A percentile compares a stretch with the other conserved stretches of the same genome.
Evolutionary conservation across 2,329 filamentous ascomycete species (phyloP).

Genomic region (Neobulgaria alba): DNA sequence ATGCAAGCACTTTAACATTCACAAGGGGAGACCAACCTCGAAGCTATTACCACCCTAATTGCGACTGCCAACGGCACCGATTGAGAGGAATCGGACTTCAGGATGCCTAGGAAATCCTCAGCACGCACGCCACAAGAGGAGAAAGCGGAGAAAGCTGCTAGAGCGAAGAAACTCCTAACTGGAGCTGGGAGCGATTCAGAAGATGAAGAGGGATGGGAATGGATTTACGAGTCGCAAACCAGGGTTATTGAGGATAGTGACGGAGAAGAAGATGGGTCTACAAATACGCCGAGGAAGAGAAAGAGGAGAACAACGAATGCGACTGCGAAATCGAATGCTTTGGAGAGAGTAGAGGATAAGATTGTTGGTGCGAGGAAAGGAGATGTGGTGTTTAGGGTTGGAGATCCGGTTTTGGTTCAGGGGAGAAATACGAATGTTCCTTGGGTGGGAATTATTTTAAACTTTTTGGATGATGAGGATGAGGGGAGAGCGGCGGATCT

Average conservation of each 20-base stretch:
- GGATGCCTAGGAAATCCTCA: conserved; percentile 24
- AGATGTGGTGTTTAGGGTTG: conserved; percentile 67
- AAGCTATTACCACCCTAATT: neutral
- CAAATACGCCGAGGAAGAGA: conserved; percentile 12
- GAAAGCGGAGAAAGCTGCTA: conserved; percentile 26
- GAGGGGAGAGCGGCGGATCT: conserved; percentile 77
- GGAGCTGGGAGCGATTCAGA: conserved; percentile 54
- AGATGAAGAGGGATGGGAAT: conserved; percentile 84
- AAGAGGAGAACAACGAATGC: conserved; percentile 12
- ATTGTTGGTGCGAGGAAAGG: conserved; percentile 78
- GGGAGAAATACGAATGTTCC: conserved; percentile 71
- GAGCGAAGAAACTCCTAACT: conserved; percentile 33
- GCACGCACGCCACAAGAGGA: conserved; percentile 11
- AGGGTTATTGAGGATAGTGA: conserved; percentile 5
- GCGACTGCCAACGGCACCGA: too few species aligned
- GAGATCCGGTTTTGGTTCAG: conserved; percentile 77
- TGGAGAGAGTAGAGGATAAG: conserved; percentile 22
- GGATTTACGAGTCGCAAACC: conserved; percentile 51
- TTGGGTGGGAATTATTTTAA: conserved; percentile 85
- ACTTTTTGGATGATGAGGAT: conserved; percentile 66
- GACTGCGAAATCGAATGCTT: conserved; percentile 6
- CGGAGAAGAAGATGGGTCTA: conserved; percentile 13
- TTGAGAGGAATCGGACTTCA: neutral
- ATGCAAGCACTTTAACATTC: neutral
- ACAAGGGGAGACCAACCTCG: too few species aligned